Evolutionary conservation across 305 asterid species (phyloP), one percentile per base, ranked within the genome.

Genomic region (Stenogyne calaminthoides): DNA sequence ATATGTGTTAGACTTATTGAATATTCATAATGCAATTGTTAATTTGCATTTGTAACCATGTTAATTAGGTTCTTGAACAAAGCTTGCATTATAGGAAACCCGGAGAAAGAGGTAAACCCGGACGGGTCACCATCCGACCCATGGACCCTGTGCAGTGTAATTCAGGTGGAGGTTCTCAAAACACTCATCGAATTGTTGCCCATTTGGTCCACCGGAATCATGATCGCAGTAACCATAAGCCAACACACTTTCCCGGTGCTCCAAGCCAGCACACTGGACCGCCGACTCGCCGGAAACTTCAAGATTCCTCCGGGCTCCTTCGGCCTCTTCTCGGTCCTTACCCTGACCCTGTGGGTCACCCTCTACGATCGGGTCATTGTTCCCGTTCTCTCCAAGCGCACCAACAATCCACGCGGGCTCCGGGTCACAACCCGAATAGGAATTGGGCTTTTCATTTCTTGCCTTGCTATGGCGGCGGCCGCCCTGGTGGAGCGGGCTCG

Each of bases 91-190:
- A 54, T 89, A 40, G 62, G 64, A 68, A 76, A 82, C 76, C 76
- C 82, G 2, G 86, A 75, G 39, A 77, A 77, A 56, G 89, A 81
- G 29, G 47, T 82, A 67, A 84, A 84, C 0, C 69, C 86, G 6
- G 83, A 84, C n/a, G 93, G 86, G 8, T 74, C 85, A 70, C 52
- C 84, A 42, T 68, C 83, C n/a, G 66, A 86, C 65, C 83, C 89
- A 52, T 84, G 95, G 95, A 80, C 49, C 0, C 46, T 86, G 6
- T 89, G 96, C 84, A 89, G 84, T 54, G 82, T 86, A 22, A 52
- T 80, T 60, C 95, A 88, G 75, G 96, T 91, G 6, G 88, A 91
- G 82, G 84, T 84, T 58, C 82, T 91, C 15, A 91, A 91, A 83
- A 25, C 89, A 0, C 80, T 91, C 0, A 78, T 89, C 66, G 69